Evolutionary conservation across 371 early-diverging fungal species (phyloP).

Genomic region (Haplosporangium sp.): DNA sequence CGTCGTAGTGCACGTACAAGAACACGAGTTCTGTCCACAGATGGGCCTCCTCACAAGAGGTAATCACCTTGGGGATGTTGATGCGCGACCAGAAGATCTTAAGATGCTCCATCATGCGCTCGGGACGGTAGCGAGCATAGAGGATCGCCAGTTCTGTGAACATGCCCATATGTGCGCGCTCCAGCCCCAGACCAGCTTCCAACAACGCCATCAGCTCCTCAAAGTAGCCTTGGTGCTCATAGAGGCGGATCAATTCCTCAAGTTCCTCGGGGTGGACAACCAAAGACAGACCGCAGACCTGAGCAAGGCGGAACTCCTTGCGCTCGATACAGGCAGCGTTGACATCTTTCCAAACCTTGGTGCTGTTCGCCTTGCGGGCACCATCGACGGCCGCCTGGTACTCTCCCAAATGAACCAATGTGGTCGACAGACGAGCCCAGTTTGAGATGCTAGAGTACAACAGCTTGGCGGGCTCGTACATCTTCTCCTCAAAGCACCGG

Average conservation of each 20-base stretch:
- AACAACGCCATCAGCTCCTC: slow-evolving; percentile 90
- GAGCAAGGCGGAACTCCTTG: slow-evolving; percentile 95
- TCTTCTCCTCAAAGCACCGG: slow-evolving; percentile 90
- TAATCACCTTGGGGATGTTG: slow-evolving; percentile 98
- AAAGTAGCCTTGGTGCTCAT: slow-evolving; percentile 90
- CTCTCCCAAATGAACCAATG: slow-evolving; percentile 93
- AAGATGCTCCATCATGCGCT: slow-evolving; percentile 95
- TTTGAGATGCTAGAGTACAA: slow-evolving; percentile 94
- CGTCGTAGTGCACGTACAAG: slow-evolving; percentile 97
- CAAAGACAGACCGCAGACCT: slow-evolving; percentile 96
- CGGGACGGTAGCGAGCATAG: slow-evolving; percentile 95
- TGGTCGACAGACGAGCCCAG: slow-evolving; percentile 95
- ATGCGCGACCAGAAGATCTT: slow-evolving; percentile 95
- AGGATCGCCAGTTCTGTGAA: slow-evolving; percentile 97
- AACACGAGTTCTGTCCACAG: slow-evolving; percentile 97
- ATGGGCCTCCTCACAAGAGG: slow-evolving; percentile 92
- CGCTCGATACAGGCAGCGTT: slow-evolving; percentile 94
- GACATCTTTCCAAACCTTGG: slow-evolving; percentile 97
- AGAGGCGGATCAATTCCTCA: slow-evolving; percentile 84
- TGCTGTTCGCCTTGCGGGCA: slow-evolving; percentile 97
- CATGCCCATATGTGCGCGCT: slow-evolving; percentile 99
- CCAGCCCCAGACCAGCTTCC: slow-evolving; percentile 93
- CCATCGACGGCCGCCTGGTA: slow-evolving; percentile 97
- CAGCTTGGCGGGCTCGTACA: slow-evolving; percentile 95
- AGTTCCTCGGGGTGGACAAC: slow-evolving; percentile 98